Conservation (phyloP, 768 basidiomycete genomes). For the Lenzites betulinus region DNA sequence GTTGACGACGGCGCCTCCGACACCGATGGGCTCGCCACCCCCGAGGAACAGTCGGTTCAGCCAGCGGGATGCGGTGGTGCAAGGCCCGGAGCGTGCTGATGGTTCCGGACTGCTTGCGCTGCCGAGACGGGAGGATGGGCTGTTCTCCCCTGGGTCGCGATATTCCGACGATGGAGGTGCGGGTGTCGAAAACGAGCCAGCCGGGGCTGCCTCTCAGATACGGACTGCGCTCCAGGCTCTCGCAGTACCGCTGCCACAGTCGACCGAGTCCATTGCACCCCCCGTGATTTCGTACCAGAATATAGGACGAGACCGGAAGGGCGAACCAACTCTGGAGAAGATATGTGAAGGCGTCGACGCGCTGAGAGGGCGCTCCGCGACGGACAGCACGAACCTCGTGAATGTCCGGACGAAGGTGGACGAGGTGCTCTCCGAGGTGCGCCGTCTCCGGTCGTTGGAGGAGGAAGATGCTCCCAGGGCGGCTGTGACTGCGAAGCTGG, state of each 20-base stretch:
- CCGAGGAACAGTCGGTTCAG: neutral
- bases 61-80: neutral
- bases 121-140: neutral
- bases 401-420: slow-evolving; percentile 29
- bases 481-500: slow-evolving; percentile 38
- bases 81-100: neutral
- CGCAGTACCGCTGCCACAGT: neutral
- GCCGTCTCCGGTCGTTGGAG: neutral
- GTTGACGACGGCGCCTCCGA: slow-evolving; percentile 15
- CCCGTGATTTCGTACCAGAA: neutral
- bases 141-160: slow-evolving; percentile 16
- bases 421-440: slow-evolving; percentile 23
- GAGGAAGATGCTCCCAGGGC: slow-evolving; percentile 1
- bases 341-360: slow-evolving; percentile 22
- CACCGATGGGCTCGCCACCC: slow-evolving; percentile 15
- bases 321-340: slow-evolving; percentile 14
- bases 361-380: slow-evolving; percentile 12
- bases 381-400: slow-evolving; percentile 16
- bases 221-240: neutral
- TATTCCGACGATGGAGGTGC: slow-evolving; percentile 16
- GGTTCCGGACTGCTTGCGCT: neutral
- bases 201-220: neutral
- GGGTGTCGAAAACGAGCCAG: neutral
- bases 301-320: neutral
- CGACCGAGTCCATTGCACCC: neutral